Base-by-base conservation (phyloP, 1,284 basidiomycete genomes). In the Fistulina hepatica region DNA sequence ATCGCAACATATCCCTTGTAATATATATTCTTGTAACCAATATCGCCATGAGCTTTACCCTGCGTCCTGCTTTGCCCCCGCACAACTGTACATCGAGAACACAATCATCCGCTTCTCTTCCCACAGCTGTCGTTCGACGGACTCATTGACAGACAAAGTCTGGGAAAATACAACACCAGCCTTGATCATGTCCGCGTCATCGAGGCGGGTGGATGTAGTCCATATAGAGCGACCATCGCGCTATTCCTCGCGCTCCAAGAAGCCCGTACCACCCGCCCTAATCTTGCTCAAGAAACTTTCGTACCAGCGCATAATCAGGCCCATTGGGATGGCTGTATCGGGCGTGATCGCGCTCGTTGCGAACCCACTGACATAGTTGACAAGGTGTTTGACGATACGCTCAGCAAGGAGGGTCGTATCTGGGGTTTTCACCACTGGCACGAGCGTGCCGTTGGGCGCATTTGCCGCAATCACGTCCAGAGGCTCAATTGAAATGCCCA, bases 341-440 rank as follows among this genome's bases (percentile, higher is more conserved):
- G 76, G 73, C 3, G 70, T 65, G 25, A 76, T 42, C n/a, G 52
- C 49, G 19, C 63, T 69, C 42, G 67, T 70, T 3, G 71, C 70
- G 52, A 92, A 94, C 2, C 85, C 77, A 26, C 82, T 76, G 4
- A 92, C 53, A 53, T 86, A 92, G 53, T 90, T 89, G 64, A 91
- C 77, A 31, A 93, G 61, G 57, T 92, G 73, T 49, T 75, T 77
- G 19, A 78, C 76, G 37, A 86, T 70, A 23, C 68, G 63, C 55
- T 85, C 77, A 2, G 81, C 82, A 16, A 64, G 55, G 22, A 58
- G 44, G 12, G 55, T 56, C 34, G 62, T 52, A 43, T 64, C 58
- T 12, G 41, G 22, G 2, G 54, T 36, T 27, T 55, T 57, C n/a
- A n/a, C n/a, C n/a, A n/a, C n/a, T n/a, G n/a, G n/a, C 15, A 53